A percentile compares a stretch with the other conserved stretches of the same genome.
phyloP scores from a whole-genome alignment of 805 yeast species.

The Tetrapisispora nanseiensis region DNA sequence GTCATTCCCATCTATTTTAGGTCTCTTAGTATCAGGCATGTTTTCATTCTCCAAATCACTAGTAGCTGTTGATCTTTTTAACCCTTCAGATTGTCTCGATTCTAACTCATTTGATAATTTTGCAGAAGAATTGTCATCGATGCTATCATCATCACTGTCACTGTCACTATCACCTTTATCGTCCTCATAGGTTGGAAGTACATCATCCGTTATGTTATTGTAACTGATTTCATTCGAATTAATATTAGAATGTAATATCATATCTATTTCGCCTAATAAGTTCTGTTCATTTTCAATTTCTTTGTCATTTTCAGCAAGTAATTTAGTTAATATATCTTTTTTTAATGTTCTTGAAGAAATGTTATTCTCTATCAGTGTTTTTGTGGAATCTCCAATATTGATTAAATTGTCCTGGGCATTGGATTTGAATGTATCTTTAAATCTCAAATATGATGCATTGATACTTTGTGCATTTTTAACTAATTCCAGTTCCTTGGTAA shows the following conservation, averaged over 20 bases:
- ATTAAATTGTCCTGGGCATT: slow-evolving; percentile 25
- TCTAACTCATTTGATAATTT: not conserved
- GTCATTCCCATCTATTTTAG: too few species aligned
- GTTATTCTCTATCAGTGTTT: slow-evolving; percentile 22
- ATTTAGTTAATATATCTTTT: slow-evolving; percentile 17
- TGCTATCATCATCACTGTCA: slow-evolving; percentile 9
- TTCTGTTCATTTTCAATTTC: slow-evolving; percentile 24
- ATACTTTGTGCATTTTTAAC: slow-evolving; percentile 16
- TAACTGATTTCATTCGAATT: slow-evolving; percentile 7
- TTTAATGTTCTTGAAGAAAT: slow-evolving; percentile 21
- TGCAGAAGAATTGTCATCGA: not conserved
- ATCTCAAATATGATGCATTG: slow-evolving; percentile 19
- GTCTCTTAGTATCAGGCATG: too few species aligned
- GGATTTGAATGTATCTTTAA: slow-evolving; percentile 22
- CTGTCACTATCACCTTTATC: slow-evolving; percentile 16
- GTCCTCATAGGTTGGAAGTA: slow-evolving; percentile 25
- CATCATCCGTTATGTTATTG: slow-evolving; percentile 7
- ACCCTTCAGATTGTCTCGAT: not conserved
- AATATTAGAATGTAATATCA: slow-evolving; percentile 18
- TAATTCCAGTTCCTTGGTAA: slow-evolving; percentile 16
- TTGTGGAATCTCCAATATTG: slow-evolving; percentile 24
- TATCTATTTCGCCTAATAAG: slow-evolving; percentile 20
- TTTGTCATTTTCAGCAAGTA: slow-evolving; percentile 19
- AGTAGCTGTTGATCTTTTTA: not conserved
- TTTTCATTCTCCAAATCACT: too few species aligned